phyloP scores from a whole-genome alignment of 1,139 yeast species.

The Blastobotrys petasosporus region DNA sequence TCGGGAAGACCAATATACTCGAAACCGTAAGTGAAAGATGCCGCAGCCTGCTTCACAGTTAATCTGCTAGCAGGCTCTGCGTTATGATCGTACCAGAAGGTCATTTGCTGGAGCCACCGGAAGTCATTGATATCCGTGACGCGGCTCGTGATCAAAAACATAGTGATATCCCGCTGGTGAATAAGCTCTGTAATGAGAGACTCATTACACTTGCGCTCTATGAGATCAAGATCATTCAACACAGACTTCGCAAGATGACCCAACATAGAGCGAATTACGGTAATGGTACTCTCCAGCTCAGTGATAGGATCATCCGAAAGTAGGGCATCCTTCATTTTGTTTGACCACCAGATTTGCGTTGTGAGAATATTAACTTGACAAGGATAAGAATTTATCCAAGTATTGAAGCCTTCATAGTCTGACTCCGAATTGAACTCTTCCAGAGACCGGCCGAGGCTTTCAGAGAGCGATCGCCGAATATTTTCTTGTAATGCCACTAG shows the following conservation, averaged over 20 bases:
- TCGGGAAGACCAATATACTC: constrained; percentile 79
- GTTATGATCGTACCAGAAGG: constrained; percentile 39
- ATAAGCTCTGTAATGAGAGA: constrained; percentile 59
- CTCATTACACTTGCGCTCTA: constrained; percentile 49
- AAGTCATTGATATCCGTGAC: constrained; percentile 26
- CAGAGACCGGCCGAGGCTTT: constrained; percentile 32
- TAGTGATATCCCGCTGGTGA: constrained; percentile 50
- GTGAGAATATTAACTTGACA: constrained; percentile 56
- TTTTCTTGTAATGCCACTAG: constrained; percentile 52
- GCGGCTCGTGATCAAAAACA: constrained; percentile 23
- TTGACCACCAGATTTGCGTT: constrained; percentile 41
- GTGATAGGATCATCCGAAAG: constrained; percentile 9
- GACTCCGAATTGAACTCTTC: constrained; percentile 13
- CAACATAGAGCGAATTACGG: constrained; percentile 22
- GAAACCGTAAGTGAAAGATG: constrained; percentile 59
- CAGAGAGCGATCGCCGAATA: constrained; percentile 42
- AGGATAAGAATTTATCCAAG: constrained; percentile 42
- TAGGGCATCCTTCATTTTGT: constrained; percentile 4
- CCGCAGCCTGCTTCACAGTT: constrained; percentile 48
- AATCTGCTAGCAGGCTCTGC: constrained; percentile 37
- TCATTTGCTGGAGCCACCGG: constrained; percentile 52
- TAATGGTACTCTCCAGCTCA: constrained; percentile 4
- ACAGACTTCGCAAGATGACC: constrained; percentile 31
- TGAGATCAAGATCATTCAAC: constrained; percentile 27
- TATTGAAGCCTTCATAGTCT: constrained; percentile 17